Conservation (phyloP, 2,329 filamentous ascomycete species). For the Scolecobasidium constrictum region DNA sequence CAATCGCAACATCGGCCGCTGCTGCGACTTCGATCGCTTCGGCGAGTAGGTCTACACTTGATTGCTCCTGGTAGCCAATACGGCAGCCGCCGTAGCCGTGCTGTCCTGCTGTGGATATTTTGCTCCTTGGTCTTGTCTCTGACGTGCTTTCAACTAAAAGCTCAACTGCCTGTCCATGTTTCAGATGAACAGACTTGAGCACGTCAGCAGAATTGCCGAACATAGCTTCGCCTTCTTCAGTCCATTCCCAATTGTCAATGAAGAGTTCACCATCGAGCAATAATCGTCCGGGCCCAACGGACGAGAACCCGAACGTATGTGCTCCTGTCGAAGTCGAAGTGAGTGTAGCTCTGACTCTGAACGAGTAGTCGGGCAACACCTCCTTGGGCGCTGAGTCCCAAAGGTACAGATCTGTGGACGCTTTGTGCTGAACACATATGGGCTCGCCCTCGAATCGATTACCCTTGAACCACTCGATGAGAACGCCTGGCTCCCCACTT, state of each 20-base stretch:
- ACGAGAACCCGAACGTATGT: conserved; percentile 58
- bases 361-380: conserved; percentile 53
- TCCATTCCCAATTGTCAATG: conserved; percentile 60
- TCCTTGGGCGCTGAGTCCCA: conserved; percentile 58
- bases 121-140: conserved; percentile 50
- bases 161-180: conserved; percentile 48
- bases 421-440: conserved; percentile 46
- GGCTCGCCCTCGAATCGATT: conserved; percentile 51
- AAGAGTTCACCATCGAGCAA: conserved; percentile 49
- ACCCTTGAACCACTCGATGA: conserved; percentile 53
- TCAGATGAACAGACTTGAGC: conserved; percentile 48
- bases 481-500: conserved; percentile 49
- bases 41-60: conserved; percentile 43
- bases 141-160: conserved; percentile 56
- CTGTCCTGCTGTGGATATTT: conserved; percentile 46
- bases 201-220: conserved; percentile 58
- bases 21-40: conserved; percentile 57
- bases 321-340: conserved; percentile 48
- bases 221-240: conserved; percentile 59
- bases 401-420: conserved; percentile 56
- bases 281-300: conserved; percentile 52
- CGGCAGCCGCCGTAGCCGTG: conserved; percentile 62
- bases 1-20: conserved; percentile 63
- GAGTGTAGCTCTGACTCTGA: conserved; percentile 49
- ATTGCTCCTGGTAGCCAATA: conserved; percentile 59